Evolutionary conservation across 768 basidiomycete species (phyloP), one percentile per base, ranked within the genome.

Genomic region (Hydnomerulius pinastri): DNA sequence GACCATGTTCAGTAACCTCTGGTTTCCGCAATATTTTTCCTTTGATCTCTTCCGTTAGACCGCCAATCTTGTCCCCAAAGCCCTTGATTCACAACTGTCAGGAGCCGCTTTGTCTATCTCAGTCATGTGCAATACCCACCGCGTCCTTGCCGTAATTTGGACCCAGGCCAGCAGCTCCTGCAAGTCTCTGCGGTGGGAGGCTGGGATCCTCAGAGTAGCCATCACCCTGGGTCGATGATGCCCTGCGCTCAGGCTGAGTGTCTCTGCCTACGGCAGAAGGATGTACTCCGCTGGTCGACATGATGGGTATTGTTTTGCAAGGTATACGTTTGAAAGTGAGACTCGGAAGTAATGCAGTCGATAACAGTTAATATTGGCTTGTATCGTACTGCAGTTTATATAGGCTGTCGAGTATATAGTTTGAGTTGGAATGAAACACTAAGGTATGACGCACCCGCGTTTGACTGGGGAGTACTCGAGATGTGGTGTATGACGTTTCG

Each of bases 91-190:
- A 46, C 24, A 7, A 38, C 10, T 35, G 9, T 47, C 35, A 40
- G 24, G 45, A 11, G 4, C 24, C 18, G 27, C 25, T 10, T 17
- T 30, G n/a, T 11, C 15, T 2, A 30, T 17, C 9, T 21, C 17
- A 21, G 10, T n/a, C 7, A 24, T 37, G 3, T 5, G 24, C 4
- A 28, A 15, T 27, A 63, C 67, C 40, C 39, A 75, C 74, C 23
- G 61, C 59, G 38, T 61, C 66, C 12, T 57, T 41, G 11, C 55
- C 61, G 39, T 69, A 72, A 11, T 73, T 65, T 7, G 70, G 72
- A 11, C 75, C 74, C 12, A 68, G 51, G n/a, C 77, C 75, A 5
- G 71, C 63, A 0, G 71, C 66, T 10, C 77, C 77, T 0, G 75
- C 73, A 45, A 79, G 77, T 38, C 54, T 56, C 54, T 78, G 75